phyloP scores from a whole-genome alignment of 345 rosid species.

The sweet orange (Citrus sinensis) region DNA sequence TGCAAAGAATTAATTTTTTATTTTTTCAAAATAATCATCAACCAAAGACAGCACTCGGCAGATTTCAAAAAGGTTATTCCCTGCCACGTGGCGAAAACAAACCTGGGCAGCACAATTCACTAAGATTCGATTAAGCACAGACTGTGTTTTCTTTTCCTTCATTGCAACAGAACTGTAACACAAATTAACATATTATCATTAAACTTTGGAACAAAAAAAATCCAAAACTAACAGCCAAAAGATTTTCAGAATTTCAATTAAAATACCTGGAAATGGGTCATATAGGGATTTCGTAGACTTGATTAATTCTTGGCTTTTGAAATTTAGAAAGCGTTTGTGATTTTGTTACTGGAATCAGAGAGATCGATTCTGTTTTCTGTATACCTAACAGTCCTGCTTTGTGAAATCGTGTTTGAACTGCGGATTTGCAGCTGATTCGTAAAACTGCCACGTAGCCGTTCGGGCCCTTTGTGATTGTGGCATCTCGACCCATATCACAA shows the following conservation, averaged over 20 bases:
- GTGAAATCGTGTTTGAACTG: neutral
- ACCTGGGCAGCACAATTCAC: constrained; percentile 84
- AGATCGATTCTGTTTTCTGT: neutral
- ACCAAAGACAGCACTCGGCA: neutral
- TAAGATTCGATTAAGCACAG: constrained; percentile 67
- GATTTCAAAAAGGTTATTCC: neutral
- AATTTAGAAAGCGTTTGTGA: neutral
- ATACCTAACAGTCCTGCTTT: neutral
- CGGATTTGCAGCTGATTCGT: neutral
- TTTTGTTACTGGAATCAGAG: neutral
- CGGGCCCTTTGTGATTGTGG: neutral
- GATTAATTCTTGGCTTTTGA: neutral
- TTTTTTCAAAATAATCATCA: constrained; percentile 11
- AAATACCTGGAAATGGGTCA: neutral
- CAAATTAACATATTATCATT: neutral
- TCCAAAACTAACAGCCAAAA: neutral
- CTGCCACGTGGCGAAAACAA: constrained; percentile 17
- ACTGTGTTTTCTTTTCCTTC: constrained; percentile 71
- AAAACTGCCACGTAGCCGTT: too few relatives aligned
- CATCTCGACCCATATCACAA: neutral
- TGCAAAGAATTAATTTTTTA: constrained; percentile 23
- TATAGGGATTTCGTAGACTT: neutral
- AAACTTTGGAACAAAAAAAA: neutral
- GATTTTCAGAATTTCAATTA: neutral
- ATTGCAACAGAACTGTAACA: constrained; percentile 45